phyloP scores from a whole-genome alignment of 2,329 filamentous ascomycete genomes.

The Aspergillus ochraceus region DNA sequence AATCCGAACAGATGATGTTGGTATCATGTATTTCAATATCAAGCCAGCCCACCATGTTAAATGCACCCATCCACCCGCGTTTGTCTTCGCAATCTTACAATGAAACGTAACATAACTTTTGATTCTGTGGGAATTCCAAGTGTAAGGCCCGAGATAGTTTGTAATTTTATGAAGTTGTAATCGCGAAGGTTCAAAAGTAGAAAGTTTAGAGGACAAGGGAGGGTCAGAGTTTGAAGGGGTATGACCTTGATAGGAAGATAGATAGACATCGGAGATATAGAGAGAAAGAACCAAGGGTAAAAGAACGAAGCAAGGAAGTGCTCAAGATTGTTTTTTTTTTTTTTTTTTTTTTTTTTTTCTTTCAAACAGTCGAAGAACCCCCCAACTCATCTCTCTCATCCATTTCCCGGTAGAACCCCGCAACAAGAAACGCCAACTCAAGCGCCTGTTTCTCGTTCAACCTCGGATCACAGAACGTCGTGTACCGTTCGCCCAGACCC shows the following conservation, averaged over 20 bases:
- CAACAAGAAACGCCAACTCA: slow-evolving; percentile 90
- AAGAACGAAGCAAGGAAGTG: not conserved
- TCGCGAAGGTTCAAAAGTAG: no score
- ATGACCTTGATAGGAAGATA: no score
- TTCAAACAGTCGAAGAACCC: not conserved
- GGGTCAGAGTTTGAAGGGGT: no score
- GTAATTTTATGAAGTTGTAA: no score
- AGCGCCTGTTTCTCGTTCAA: slow-evolving; percentile 97
- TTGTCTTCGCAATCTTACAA: no score
- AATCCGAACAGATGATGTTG: not conserved
- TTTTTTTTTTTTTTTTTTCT: no score
- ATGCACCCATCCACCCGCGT: not conserved
- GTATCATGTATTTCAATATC: not conserved
- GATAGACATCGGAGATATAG: not conserved
- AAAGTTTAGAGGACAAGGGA: no score
- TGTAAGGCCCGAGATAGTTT: no score
- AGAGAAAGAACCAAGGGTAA: not conserved
- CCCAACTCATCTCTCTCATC: slow-evolving; percentile 25
- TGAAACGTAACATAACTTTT: not conserved
- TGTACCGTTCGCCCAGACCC: slow-evolving; percentile 87
- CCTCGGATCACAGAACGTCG: slow-evolving; percentile 91
- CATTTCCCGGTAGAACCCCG: slow-evolving; percentile 69
- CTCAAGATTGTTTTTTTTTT: no score
- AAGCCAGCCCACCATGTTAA: not conserved
- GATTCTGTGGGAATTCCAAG: not conserved